phyloP scores from a whole-genome alignment of 495 filamentous ascomycete genomes.

The Barbatosphaeria neglecta region DNA sequence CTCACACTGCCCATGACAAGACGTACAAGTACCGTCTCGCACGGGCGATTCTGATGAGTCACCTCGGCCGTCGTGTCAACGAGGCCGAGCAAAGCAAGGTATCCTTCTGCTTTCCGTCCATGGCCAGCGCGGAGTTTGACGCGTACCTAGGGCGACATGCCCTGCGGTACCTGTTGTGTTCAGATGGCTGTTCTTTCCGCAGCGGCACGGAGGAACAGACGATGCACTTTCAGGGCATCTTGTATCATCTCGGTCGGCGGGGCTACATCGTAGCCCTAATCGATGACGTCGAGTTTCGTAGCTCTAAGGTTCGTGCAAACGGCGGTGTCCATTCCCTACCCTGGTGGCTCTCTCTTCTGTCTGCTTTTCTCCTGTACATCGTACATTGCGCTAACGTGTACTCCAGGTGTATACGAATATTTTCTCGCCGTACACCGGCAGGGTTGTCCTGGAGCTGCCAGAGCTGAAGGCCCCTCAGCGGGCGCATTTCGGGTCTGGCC shows the following conservation, averaged over 20 bases:
- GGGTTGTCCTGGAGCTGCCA: neutral
- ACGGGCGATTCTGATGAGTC: constrained; percentile 48
- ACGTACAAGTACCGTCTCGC: constrained; percentile 47
- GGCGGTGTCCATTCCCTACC: neutral
- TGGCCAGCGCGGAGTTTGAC: constrained; percentile 31
- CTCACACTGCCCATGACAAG: neutral
- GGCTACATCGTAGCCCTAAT: constrained; percentile 16
- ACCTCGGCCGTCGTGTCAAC: constrained; percentile 30
- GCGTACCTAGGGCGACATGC: constrained; percentile 39
- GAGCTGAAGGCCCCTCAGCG: neutral
- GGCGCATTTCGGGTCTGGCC: neutral
- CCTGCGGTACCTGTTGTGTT: constrained; percentile 58
- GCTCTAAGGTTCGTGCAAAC: constrained; percentile 13
- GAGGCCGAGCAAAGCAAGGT: neutral
- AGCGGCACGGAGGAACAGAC: neutral
- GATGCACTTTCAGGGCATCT: neutral
- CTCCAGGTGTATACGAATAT: neutral
- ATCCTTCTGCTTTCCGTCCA: constrained; percentile 19
- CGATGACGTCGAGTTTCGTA: constrained; percentile 15
- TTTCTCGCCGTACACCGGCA: neutral
- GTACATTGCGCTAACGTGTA: neutral
- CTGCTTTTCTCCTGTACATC: too few relatives aligned
- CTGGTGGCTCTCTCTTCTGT: too few relatives aligned
- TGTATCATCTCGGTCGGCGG: constrained; percentile 5
- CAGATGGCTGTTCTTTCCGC: constrained; percentile 22